A percentile compares a stretch with the other conserved stretches of the same genome.
Conservation (phyloP, 257 asterid genomes). For the Cynanchum wilfordii region DNA sequence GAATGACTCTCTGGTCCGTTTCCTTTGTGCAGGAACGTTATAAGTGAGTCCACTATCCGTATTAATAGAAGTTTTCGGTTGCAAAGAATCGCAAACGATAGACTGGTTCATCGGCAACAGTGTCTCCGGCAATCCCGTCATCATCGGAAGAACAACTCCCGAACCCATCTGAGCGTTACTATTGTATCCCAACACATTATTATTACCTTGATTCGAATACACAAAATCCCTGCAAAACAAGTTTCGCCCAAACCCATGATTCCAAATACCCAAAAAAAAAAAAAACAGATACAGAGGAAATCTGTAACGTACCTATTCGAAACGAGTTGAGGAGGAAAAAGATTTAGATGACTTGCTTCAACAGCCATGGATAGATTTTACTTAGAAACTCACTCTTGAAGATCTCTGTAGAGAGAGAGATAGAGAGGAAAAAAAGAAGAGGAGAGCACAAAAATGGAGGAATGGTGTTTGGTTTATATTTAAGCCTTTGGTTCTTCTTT, state of each 20-base stretch:
- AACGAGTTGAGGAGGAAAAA: conserved; percentile 34
- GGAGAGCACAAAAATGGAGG: conserved; percentile 25
- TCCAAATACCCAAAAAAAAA: neutral
- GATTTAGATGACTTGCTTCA: conserved; percentile 65
- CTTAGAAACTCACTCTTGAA: neutral
- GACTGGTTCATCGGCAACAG: conserved; percentile 27
- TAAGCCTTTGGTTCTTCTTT: conserved; percentile 31
- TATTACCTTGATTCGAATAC: conserved; percentile 24
- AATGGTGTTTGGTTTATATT: conserved; percentile 36
- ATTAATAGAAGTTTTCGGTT: conserved; percentile 51
- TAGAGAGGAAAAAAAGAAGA: neutral
- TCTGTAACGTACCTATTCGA: conserved; percentile 32
- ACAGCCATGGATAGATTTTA: conserved; percentile 44
- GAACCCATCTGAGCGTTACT: conserved; percentile 32
- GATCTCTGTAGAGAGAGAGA: conserved; percentile 14
- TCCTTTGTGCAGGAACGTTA: conserved; percentile 35
- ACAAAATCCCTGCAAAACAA: conserved; percentile 28
- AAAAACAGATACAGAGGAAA: neutral
- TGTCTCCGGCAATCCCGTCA: conserved; percentile 31
- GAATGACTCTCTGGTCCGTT: conserved; percentile 48
- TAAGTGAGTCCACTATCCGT: conserved; percentile 55
- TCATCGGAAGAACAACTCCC: conserved; percentile 21
- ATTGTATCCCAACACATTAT: conserved; percentile 18
- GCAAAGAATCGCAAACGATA: conserved; percentile 34
- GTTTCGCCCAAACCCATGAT: neutral